Evolutionary conservation across 2,329 filamentous ascomycete genomes (phyloP), one percentile per base, ranked within the genome.

Genomic region (Aspergillus sp.): DNA sequence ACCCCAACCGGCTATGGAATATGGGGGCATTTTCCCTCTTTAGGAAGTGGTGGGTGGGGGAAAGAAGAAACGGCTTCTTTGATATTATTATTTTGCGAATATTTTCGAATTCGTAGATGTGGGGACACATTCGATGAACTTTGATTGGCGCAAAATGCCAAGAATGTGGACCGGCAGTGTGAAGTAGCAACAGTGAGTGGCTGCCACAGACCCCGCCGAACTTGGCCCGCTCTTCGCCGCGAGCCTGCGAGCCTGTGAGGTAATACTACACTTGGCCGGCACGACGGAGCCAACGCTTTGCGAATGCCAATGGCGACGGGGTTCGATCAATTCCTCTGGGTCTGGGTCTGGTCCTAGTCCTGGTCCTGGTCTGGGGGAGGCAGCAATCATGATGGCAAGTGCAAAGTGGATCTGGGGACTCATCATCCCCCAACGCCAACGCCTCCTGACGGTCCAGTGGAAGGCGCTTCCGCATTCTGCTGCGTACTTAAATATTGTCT

Each of bases 401-500:
- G 58, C 53, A 50, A 51, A 56, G 62, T 65, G 59, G 61, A 64
- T 62, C 60, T 61, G 64, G 64, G 61, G 62, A 55, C 56, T 62
- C 58, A 62, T 64, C 59, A 56, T 62, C 59, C 58, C 49, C 62
- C 62, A 62, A 60, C 62, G 57, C 60, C 57, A 59, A 58, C 54
- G 55, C 64, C 62, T 63, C 61, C 62, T 62, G 48, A 53, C 51
- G 51, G 49, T 38, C 48, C 18, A 53, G 34, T 55, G 36, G 48
- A 53, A 54, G 50, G 51, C 47, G 30, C 22, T 50, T 47, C 52
- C 51, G 55, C 42, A 42, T 55, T 20, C 38, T 52, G 17, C 15
- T 55, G 34, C 34, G 34, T 36, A 71, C 66, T 71, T 72, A 73
- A 73, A 64, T 64, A 58, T 64, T 65, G 63, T 58, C 60, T 60